A percentile compares a stretch with the other conserved stretches of the same genome.
These are phyloP conservation scores for Eucalyptus brandiana DNA, from an alignment of 345 rosid genomes.

Conservation along the genomic window DNA sequence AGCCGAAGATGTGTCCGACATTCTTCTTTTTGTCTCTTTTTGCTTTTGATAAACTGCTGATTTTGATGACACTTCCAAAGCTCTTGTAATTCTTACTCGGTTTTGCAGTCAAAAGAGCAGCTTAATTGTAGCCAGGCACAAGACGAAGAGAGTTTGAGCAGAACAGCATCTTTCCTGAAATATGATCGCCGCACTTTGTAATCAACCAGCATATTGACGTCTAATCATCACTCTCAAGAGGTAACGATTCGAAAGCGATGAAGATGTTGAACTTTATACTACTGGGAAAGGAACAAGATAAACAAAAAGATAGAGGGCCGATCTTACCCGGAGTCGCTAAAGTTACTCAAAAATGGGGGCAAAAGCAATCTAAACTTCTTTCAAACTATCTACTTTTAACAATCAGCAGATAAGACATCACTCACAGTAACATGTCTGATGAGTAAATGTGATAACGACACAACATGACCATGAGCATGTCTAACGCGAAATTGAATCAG, in stretches of 20 bases:
- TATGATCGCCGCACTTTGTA: background rate
- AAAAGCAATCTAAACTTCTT: background rate
- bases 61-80: background rate
- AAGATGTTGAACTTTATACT: background rate
- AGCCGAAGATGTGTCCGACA: background rate
- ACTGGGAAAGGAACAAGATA: background rate
- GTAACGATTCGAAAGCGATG: background rate
- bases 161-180: background rate
- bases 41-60: background rate
- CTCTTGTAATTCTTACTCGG: background rate
- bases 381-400: background rate
- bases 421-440: background rate
- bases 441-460: background rate
- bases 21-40: background rate
- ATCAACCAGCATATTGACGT: background rate
- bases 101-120: background rate
- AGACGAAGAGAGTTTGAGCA: background rate
- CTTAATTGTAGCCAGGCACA: background rate
- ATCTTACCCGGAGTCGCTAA: background rate
- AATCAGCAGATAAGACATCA: background rate
- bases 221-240: background rate
- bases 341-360: background rate
- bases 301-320: background rate
- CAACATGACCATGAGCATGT: background rate
- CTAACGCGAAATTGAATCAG: background rate